Conservation (phyloP, 2,329 filamentous ascomycete genomes). For the Pseudogymnoascus sp. region DNA sequence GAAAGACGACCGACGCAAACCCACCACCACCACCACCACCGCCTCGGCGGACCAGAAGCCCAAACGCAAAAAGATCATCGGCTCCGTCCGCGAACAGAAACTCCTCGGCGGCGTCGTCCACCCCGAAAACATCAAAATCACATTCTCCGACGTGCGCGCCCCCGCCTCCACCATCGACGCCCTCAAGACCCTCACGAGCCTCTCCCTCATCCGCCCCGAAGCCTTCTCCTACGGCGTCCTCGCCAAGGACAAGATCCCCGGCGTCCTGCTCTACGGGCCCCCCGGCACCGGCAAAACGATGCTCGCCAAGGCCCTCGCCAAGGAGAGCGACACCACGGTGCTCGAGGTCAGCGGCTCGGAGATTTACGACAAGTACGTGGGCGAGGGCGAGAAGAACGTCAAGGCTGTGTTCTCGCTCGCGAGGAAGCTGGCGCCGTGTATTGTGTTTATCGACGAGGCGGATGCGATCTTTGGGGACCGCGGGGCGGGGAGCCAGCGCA, state of each 20-base stretch:
- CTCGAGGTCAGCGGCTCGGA: slow-evolving; percentile 86
- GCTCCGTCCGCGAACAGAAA: slow-evolving; percentile 72
- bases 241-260: slow-evolving; percentile 82
- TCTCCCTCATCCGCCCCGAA: slow-evolving; percentile 80
- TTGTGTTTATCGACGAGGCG: slow-evolving; percentile 96
- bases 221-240: slow-evolving; percentile 96
- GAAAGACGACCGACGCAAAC: slow-evolving; percentile 18
- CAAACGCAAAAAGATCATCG: slow-evolving; percentile 45
- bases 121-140: slow-evolving; percentile 71
- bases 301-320: slow-evolving; percentile 60
- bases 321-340: slow-evolving; percentile 60
- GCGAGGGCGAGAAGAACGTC: slow-evolving; percentile 93
- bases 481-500: slow-evolving; percentile 54
- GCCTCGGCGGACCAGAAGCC: slow-evolving; percentile 31
- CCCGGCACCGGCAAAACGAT: slow-evolving; percentile 72
- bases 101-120: slow-evolving; percentile 76
- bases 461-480: slow-evolving; percentile 84
- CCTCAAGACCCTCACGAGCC: slow-evolving; percentile 77
- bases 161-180: slow-evolving; percentile 76
- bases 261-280: slow-evolving; percentile 79
- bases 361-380: slow-evolving; percentile 94
- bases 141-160: slow-evolving; percentile 80
- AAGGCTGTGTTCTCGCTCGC: slow-evolving; percentile 85
- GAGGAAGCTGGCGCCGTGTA: slow-evolving; percentile 81
- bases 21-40: slow-evolving; percentile 10